A percentile compares a stretch with the other conserved stretches of the same genome.
phyloP scores from a whole-genome alignment of 768 basidiomycete genomes.

The Amanita pseudoporphyria region DNA sequence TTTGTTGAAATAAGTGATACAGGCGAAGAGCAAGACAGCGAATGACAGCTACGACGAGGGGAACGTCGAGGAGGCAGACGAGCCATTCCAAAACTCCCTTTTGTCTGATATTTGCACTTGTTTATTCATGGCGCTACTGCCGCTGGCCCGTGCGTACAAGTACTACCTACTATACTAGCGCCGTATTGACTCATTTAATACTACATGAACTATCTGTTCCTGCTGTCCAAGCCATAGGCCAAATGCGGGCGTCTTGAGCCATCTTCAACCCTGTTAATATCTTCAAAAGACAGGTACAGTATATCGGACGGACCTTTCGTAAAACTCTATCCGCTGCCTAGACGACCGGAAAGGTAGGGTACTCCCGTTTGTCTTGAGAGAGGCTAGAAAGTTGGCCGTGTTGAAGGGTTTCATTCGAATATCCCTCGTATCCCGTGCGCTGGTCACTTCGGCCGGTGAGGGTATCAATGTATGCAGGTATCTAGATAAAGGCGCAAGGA shows the following conservation, averaged over 20 bases:
- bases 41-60: conserved; percentile 7
- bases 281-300: neutral
- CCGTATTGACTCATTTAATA: conserved; percentile 24
- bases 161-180: neutral
- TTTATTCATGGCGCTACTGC: conserved; percentile 8
- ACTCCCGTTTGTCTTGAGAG: conserved; percentile 60
- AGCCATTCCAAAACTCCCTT: conserved; percentile 3
- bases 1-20: conserved; percentile 12
- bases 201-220: conserved; percentile 57
- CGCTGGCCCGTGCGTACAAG: conserved; percentile 11
- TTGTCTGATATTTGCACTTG: conserved; percentile 13
- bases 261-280: conserved; percentile 21
- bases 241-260: conserved; percentile 70
- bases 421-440: conserved; percentile 20
- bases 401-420: conserved; percentile 65
- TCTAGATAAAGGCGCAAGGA: conserved; percentile 84
- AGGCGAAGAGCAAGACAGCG: conserved; percentile 13
- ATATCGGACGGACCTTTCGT: conserved; percentile 32
- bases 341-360: conserved; percentile 67
- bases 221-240: conserved; percentile 73
- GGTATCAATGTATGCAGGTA: conserved; percentile 88
- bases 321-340: conserved; percentile 61
- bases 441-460: conserved; percentile 42
- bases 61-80: neutral
- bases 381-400: conserved; percentile 56